phyloP scores from a whole-genome alignment of 169 alveolate species.

The Besnoitia besnoiti region DNA sequence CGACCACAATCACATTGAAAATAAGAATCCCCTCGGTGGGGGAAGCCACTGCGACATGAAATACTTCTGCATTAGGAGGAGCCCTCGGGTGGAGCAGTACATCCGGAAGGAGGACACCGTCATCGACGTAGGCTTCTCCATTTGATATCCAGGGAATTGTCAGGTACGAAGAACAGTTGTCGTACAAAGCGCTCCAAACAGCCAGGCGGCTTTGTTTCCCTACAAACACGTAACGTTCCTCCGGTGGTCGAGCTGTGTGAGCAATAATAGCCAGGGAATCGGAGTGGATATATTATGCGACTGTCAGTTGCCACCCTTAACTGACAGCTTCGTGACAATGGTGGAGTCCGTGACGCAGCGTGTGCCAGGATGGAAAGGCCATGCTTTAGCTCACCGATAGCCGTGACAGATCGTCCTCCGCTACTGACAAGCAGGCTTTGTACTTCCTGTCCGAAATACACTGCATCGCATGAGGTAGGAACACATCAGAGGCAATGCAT shows the following conservation, averaged over 20 bases:
- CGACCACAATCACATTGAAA: conserved; percentile 5
- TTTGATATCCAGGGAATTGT: neutral
- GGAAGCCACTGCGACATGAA: conserved; percentile 43
- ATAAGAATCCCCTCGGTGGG: conserved; percentile 16
- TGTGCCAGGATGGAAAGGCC: no score
- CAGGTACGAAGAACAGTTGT: neutral
- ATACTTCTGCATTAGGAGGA: conserved; percentile 48
- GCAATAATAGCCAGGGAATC: no score
- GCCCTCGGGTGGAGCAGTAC: conserved; percentile 58
- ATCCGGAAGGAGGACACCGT: conserved; percentile 46
- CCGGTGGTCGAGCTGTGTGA: no score
- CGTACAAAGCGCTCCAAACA: conserved; percentile 2
- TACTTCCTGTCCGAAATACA: conserved; percentile 38
- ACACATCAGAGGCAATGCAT: no score
- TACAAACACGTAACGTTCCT: no score
- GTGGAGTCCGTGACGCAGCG: no score
- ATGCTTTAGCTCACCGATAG: conserved; percentile 21
- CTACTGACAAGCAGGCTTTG: conserved; percentile 33
- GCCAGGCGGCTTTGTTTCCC: conserved; percentile 41
- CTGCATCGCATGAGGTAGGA: conserved; percentile 48
- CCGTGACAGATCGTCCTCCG: conserved; percentile 39
- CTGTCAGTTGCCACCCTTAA: no score
- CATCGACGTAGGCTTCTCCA: neutral
- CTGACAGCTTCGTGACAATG: no score
- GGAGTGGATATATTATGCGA: no score